phyloP scores from a whole-genome alignment of 331 rosid species.

The Acacia pycnantha region DNA sequence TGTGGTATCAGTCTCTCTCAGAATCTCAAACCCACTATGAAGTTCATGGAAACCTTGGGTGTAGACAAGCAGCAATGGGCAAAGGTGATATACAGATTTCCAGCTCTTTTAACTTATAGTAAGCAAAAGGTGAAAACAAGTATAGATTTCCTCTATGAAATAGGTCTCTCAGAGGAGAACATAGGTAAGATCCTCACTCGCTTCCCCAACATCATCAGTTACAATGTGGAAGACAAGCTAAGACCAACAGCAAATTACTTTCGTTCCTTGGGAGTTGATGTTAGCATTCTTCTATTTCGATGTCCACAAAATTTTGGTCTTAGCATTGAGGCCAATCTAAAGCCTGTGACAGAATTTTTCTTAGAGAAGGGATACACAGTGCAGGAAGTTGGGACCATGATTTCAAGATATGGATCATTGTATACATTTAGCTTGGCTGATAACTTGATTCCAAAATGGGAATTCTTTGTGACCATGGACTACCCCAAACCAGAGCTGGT shows the following conservation, averaged over 20 bases:
- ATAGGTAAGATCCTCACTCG: slow-evolving; percentile 86
- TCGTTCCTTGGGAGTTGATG: slow-evolving; percentile 75
- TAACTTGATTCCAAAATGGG: slow-evolving; percentile 81
- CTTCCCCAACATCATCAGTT: slow-evolving; percentile 71
- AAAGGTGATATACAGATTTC: slow-evolving; percentile 80
- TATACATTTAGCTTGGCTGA: slow-evolving; percentile 76
- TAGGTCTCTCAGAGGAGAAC: slow-evolving; percentile 67
- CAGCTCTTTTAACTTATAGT: slow-evolving; percentile 81
- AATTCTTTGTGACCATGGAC: slow-evolving; percentile 72
- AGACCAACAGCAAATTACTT: slow-evolving; percentile 81
- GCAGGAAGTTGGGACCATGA: slow-evolving; percentile 78
- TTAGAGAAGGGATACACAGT: slow-evolving; percentile 66
- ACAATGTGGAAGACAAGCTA: slow-evolving; percentile 83
- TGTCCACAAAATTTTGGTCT: slow-evolving; percentile 82
- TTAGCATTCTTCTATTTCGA: slow-evolving; percentile 58
- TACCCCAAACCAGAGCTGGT: slow-evolving; percentile 74
- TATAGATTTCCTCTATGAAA: slow-evolving; percentile 60
- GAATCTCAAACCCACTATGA: slow-evolving; percentile 85
- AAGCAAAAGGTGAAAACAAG: slow-evolving; percentile 66
- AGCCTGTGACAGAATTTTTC: slow-evolving; percentile 79
- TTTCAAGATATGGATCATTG: slow-evolving; percentile 77
- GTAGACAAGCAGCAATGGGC: slow-evolving; percentile 93
- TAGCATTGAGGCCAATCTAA: slow-evolving; percentile 76
- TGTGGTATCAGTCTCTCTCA: slow-evolving; percentile 89
- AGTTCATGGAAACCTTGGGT: slow-evolving; percentile 73